Conservation (phyloP, 2,329 filamentous ascomycete species). For the Stromatinia cepivora region DNA sequence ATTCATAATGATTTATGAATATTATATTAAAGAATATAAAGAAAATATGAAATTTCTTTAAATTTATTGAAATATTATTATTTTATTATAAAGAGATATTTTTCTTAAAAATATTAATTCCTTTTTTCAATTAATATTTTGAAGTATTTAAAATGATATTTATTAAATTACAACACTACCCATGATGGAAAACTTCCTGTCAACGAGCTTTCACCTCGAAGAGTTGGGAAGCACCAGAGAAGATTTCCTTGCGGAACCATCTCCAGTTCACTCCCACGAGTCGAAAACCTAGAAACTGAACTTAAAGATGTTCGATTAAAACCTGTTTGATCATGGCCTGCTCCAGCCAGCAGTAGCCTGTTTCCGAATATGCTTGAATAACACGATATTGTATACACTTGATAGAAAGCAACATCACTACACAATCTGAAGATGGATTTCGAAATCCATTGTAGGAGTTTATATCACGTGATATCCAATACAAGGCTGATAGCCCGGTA, state of each 20-base stretch:
- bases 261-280: neutral
- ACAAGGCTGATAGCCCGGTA: constrained; percentile 3
- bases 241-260: neutral
- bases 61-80: too few relatives aligned
- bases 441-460: neutral
- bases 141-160: too few relatives aligned
- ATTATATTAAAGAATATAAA: too few relatives aligned
- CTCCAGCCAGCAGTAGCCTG: neutral
- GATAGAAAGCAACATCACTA: neutral
- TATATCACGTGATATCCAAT: neutral
- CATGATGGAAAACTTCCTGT: neutral
- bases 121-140: too few relatives aligned
- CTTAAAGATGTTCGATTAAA: neutral
- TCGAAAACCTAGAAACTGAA: neutral
- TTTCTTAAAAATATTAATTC: too few relatives aligned
- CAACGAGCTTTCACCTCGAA: neutral
- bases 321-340: neutral
- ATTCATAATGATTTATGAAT: too few relatives aligned
- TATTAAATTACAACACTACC: too few relatives aligned
- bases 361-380: neutral
- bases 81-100: too few relatives aligned
- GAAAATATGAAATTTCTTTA: too few relatives aligned
- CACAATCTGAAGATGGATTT: neutral
- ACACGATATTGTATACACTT: neutral
- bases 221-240: neutral